Evolutionary conservation across 495 filamentous ascomycete genomes (phyloP).

Genomic region (Jackrogersella minutella): DNA sequence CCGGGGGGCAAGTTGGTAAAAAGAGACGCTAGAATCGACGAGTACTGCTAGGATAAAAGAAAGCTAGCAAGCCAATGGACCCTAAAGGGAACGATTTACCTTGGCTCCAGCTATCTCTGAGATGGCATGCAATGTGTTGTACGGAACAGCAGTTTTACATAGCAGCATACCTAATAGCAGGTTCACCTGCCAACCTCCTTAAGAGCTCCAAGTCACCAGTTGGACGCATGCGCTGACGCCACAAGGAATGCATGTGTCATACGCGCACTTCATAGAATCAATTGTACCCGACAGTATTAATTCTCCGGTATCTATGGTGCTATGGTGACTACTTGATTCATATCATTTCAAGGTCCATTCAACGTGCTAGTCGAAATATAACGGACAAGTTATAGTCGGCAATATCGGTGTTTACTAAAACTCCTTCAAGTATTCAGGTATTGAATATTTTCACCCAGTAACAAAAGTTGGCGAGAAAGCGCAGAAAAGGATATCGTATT

Average conservation of each 20-base stretch:
- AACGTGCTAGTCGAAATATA: background rate
- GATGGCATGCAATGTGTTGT: constrained; percentile 18
- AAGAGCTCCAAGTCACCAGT: background rate
- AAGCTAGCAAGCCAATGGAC: background rate
- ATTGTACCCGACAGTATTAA: background rate
- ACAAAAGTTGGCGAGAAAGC: constrained; percentile 1
- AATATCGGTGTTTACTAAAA: background rate
- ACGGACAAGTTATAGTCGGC: background rate
- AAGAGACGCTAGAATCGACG: constrained; percentile 34
- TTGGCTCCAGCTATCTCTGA: constrained; percentile 1
- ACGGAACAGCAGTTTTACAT: background rate
- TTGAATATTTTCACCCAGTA: background rate
- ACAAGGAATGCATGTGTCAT: constrained; percentile 27
- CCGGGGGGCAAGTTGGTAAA: background rate
- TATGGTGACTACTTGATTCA: background rate
- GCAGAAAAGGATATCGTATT: constrained; percentile 16
- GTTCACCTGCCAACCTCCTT: constrained; percentile 36
- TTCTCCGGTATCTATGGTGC: background rate
- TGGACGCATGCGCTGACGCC: constrained; percentile 11
- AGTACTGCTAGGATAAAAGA: background rate
- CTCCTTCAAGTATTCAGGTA: background rate
- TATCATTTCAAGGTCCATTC: background rate
- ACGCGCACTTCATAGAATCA: background rate
- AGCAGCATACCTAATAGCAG: background rate
- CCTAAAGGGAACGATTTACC: background rate